Base-by-base conservation (phyloP, 2,329 filamentous ascomycete genomes). In the Pseudogymnoascus sp. region DNA sequence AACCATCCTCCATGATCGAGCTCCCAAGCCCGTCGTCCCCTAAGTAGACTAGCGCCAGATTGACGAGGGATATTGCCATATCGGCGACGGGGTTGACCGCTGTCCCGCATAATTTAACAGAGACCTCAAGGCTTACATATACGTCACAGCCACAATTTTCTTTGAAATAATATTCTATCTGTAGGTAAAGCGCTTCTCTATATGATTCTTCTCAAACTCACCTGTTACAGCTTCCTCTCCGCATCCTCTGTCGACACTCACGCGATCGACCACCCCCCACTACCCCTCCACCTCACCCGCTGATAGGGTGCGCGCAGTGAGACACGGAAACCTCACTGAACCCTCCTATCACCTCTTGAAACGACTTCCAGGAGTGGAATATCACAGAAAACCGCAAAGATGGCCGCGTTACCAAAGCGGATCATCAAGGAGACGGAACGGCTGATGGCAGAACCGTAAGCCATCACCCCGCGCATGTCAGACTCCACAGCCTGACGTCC, bases 341-440 rank as follows among this genome's bases (percentile, higher is more conserved):
- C 4, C 45, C 45, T 33, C 49, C 49, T 55, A 55, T 55, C 49
- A 55, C 25, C n/a, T 55, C 45, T 33, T 55, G 45, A 55, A 55
- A 33, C 49, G 49, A 55, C 28, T 4, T 33, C 28, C 11, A 18
- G 28, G 49, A 35, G 49, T 55, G 49, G 5, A 21, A 33, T 33
- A 55, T 21, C 16, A 55, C 16, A 33, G 28, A n/a, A 55, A 55
- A 55, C 49, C 31, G 33, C 28, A 55, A 55, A 11, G 9, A 55
- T 55, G 49, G 49, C 49, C 90, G 87, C 91, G 67, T 82, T 99
- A 68, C 93, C 95, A 33, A 99, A 99, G 83, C 85, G 95, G 74
- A 99, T 99, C 73, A 85, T 97, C 73, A 99, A 99, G 80, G 96
- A 99, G 84, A 99, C 95, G 18, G 93, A 99, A 80, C 88, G 95